Evolutionary conservation across 2,329 filamentous ascomycete genomes (phyloP), one percentile per base, ranked within the genome.

Genomic region (Sporothrix euskadiensis): DNA sequence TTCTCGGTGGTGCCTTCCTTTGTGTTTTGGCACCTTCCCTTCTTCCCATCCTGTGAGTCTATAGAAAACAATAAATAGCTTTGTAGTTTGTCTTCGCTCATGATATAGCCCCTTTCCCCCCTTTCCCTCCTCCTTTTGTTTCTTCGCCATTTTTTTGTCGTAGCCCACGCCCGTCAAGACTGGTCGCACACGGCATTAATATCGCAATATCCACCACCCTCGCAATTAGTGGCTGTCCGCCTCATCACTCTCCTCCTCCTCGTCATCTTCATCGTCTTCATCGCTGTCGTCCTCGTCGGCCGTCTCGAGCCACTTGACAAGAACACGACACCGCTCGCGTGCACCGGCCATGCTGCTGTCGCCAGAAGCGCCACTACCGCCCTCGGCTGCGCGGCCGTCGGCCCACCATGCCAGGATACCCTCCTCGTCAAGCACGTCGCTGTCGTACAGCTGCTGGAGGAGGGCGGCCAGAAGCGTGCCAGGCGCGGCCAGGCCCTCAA

Each of bases 351-450:
- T 89, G 75, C 72, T 77, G 56, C 56, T 71, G 59, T 77, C 76
- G 47, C 73, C 73, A n/a, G 54, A 52, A 19, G 49, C 61, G 47
- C 73, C 71, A 71, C 88, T 88, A 72, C 92, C 91, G 16, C 85
- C 89, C 72, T 89, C 90, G 32, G 83, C 87, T 6, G 91, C 91
- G 78, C 90, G 81, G 66, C 87, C 86, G 80, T 97, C 91, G 26
- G 85, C 88, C 94, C 94, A 98, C 96, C 96, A 99, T 66, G 88
- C 87, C 78, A 95, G 83, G 77, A 97, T 92, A 0, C 92, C 94
- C 57, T 98, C 94, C 79, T 97, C 94, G 80, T 97, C 94, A 1
- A 98, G 83, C 19, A 97, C 87, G 76, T 98, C 96, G 68, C 92
- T 82, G 76, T 92, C 89, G 80, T 97, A 97, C 70, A 98, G 85